A percentile compares a stretch with the other conserved stretches of the same genome.
Conservation (phyloP, 768 basidiomycete species). For the Mycena metata region DNA sequence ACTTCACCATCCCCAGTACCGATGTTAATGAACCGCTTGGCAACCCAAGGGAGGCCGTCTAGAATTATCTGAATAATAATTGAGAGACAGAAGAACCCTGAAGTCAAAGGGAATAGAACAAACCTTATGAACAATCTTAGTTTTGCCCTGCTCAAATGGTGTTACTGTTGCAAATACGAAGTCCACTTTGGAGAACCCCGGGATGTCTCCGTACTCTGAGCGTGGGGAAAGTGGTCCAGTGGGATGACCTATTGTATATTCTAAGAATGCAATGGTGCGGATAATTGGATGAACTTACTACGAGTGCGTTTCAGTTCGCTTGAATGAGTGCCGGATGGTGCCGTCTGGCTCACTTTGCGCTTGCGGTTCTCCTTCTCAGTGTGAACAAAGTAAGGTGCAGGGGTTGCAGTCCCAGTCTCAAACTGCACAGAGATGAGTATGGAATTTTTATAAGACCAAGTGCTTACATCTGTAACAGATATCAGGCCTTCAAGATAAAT, state of each 20-base stretch:
- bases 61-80: slow-evolving; percentile 5
- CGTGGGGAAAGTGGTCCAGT: not conserved
- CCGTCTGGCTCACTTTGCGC: slow-evolving; percentile 10
- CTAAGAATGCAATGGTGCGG: not conserved
- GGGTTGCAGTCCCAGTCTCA: slow-evolving; percentile 5
- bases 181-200: slow-evolving; percentile 15
- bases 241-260: not conserved
- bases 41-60: slow-evolving; percentile 18
- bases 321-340: not conserved
- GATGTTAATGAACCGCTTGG: slow-evolving; percentile 8
- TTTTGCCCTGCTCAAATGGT: slow-evolving; percentile 20
- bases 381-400: slow-evolving; percentile 19
- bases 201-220: slow-evolving; percentile 7
- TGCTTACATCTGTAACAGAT: slow-evolving; percentile 1
- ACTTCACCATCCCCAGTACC: slow-evolving; percentile 4
- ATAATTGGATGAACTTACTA: not conserved
- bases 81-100: not conserved
- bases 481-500: slow-evolving; percentile 21
- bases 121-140: slow-evolving; percentile 16
- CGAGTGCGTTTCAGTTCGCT: not conserved
- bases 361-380: slow-evolving; percentile 21
- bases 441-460: no score
- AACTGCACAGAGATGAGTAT: not conserved
- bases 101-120: not conserved
- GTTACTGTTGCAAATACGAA: slow-evolving; percentile 13